A percentile compares a stretch with the other conserved stretches of the same genome.
phyloP scores from a whole-genome alignment of 73 alveolate species.

The Tetrahymena elliotti region DNA sequence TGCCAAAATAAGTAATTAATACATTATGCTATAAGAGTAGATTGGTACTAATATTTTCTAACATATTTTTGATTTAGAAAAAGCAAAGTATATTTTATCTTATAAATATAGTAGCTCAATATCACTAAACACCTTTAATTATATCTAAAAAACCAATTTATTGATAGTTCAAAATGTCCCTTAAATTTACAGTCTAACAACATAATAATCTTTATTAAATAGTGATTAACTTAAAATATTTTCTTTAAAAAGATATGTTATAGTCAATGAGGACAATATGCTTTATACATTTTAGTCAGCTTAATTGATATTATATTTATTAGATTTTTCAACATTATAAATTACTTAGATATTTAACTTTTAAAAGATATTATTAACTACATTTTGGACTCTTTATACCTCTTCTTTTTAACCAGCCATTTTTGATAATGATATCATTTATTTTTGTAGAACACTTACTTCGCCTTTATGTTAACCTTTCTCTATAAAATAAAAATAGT shows the following conservation, averaged over 20 bases:
- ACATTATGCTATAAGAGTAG: not conserved
- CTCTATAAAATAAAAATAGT: not conserved
- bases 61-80: not conserved
- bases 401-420: not conserved
- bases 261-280: not conserved
- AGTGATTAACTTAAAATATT: not conserved
- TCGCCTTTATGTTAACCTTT: not conserved
- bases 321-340: not conserved
- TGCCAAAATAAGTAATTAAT: no score
- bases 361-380: no score
- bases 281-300: not conserved
- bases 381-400: not conserved
- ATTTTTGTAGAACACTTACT: not conserved
- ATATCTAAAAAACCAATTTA: no score
- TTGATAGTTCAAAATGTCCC: not conserved
- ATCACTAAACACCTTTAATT: no score
- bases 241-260: not conserved
- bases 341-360: not conserved
- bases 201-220: no score
- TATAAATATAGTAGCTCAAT: not conserved
- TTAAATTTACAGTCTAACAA: not conserved
- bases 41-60: not conserved
- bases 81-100: no score
- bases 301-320: no score
- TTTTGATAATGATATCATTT: not conserved